Evolutionary conservation across 352 stramenopile species (phyloP).

Genomic region (Aphanomyces euteiches): DNA sequence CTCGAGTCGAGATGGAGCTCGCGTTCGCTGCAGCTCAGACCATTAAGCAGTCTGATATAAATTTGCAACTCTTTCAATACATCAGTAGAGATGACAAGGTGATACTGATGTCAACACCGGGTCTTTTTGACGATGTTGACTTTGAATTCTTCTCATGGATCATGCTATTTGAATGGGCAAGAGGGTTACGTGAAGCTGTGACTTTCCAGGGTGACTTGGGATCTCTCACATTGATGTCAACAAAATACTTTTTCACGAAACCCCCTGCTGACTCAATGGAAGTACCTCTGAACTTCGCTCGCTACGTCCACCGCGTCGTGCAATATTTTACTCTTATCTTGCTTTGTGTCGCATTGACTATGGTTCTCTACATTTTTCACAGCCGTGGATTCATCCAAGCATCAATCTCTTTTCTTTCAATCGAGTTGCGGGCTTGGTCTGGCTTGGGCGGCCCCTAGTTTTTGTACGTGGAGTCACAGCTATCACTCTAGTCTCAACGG

Average conservation of each 20-base stretch:
- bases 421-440: slow-evolving; percentile 4
- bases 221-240: neutral
- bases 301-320: neutral
- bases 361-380: neutral
- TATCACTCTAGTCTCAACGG: neutral
- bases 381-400: neutral
- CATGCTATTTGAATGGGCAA: neutral
- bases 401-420: slow-evolving; percentile 5
- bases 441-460: slow-evolving; percentile 6
- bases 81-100: too few species aligned
- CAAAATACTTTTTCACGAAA: neutral
- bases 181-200: neutral
- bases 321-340: neutral
- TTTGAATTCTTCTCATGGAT: neutral
- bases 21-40: too few species aligned
- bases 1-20: too few species aligned
- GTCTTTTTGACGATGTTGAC: neutral
- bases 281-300: slow-evolving; percentile 12
- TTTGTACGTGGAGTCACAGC: slow-evolving; percentile 1
- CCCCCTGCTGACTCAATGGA: neutral
- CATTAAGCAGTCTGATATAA: too few species aligned
- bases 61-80: too few species aligned
- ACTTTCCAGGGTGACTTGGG: neutral
- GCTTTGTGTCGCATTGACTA: neutral
- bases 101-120: too few species aligned